These are phyloP conservation scores for Penicillium sp. DNA, from an alignment of 2,329 filamentous ascomycete species.

Conservation along the genomic window DNA sequence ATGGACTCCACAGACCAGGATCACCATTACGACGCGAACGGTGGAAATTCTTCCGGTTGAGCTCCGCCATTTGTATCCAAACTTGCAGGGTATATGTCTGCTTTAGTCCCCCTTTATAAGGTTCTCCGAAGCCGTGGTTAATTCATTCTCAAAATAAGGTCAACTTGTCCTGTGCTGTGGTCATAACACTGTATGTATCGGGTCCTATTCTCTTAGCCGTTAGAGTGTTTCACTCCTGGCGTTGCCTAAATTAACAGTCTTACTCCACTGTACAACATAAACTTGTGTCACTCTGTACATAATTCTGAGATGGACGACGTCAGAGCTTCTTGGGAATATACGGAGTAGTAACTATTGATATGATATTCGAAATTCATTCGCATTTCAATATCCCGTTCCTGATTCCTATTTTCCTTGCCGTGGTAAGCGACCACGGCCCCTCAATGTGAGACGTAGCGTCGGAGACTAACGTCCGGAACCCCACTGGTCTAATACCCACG, in stretches of 20 bases:
- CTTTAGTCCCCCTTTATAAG: background rate
- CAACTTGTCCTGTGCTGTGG: background rate
- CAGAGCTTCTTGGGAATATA: background rate
- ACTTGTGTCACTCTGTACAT: background rate
- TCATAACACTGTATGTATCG: background rate
- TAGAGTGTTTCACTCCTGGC: background rate
- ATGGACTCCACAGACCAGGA: background rate
- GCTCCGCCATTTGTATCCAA: background rate
- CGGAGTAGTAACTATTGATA: no score
- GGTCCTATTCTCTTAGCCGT: background rate
- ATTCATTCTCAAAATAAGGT: background rate
- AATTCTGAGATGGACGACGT: background rate
- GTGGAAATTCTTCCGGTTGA: background rate
- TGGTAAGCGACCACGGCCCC: background rate
- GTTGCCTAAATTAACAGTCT: background rate
- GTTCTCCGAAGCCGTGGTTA: background rate
- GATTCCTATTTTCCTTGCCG: background rate
- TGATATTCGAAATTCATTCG: no score
- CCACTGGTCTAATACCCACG: conserved; percentile 10
- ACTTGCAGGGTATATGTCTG: background rate
- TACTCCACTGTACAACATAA: background rate
- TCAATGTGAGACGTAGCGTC: conserved; percentile 29
- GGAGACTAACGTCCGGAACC: conserved; percentile 20
- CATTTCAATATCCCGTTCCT: no score
- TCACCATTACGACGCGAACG: background rate